These are phyloP conservation scores for Kregervanrija fluxuum DNA, from an alignment of 805 yeast genomes.

Conservation along the genomic window DNA sequence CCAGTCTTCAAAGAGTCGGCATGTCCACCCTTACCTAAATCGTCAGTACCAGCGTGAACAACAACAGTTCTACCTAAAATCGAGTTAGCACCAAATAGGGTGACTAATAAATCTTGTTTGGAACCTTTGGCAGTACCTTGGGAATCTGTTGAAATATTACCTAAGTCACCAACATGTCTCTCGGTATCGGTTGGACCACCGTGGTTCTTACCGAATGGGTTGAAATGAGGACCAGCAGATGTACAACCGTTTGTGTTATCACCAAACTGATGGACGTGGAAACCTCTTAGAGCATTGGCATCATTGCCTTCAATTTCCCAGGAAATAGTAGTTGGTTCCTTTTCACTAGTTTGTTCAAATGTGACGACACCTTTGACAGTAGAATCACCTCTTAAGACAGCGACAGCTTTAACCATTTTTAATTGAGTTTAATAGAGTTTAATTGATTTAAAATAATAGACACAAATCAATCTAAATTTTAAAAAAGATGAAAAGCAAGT, in stretches of 20 bases:
- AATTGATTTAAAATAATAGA: not conserved
- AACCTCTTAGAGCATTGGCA: slow-evolving; percentile 85
- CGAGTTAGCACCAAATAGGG: slow-evolving; percentile 80
- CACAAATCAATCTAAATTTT: not conserved
- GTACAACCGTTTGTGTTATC: slow-evolving; percentile 99
- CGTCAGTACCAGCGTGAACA: slow-evolving; percentile 88
- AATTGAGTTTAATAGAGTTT: not conserved
- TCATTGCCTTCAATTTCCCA: slow-evolving; percentile 90
- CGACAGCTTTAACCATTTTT: slow-evolving; percentile 44
- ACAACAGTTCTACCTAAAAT: slow-evolving; percentile 94
- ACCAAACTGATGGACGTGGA: slow-evolving; percentile 98
- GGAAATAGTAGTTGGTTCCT: slow-evolving; percentile 75
- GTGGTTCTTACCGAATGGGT: slow-evolving; percentile 82
- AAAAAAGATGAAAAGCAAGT: not conserved
- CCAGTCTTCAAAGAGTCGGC: slow-evolving; percentile 92
- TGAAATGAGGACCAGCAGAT: slow-evolving; percentile 96
- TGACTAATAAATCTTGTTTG: slow-evolving; percentile 67
- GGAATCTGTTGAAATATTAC: slow-evolving; percentile 86
- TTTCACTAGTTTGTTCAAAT: slow-evolving; percentile 77
- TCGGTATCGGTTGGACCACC: slow-evolving; percentile 82
- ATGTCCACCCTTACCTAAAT: slow-evolving; percentile 90
- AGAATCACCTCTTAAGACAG: slow-evolving; percentile 94
- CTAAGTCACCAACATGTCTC: slow-evolving; percentile 94
- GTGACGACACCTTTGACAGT: slow-evolving; percentile 80
- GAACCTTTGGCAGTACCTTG: slow-evolving; percentile 88